These are phyloP conservation scores for Stagonosporopsis chrysanthemi DNA, from an alignment of 2,329 filamentous ascomycete genomes.

Conservation along the genomic window DNA sequence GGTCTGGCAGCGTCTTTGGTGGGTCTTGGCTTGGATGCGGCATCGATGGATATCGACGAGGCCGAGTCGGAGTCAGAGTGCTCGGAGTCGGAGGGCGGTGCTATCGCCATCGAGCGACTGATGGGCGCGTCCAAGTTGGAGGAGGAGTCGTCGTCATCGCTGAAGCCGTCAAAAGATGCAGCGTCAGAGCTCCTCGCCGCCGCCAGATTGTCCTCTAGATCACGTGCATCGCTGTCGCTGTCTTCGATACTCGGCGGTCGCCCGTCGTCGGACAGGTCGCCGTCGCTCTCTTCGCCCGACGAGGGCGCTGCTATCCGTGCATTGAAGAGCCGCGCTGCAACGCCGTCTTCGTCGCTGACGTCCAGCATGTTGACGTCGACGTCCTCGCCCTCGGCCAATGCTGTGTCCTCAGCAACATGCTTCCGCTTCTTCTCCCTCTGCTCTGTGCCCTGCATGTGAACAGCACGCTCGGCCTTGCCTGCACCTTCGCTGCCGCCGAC, in stretches of 20 bases:
- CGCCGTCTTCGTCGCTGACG: conserved; percentile 40
- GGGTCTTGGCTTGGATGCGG: conserved; percentile 19
- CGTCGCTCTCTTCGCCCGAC: conserved; percentile 43
- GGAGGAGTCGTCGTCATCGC: not conserved
- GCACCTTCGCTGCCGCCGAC: conserved; percentile 29
- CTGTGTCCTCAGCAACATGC: not conserved
- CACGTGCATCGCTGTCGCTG: conserved; percentile 32
- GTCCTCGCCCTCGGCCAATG: conserved; percentile 21
- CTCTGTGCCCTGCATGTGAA: conserved; percentile 17
- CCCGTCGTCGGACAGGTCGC: conserved; percentile 36
- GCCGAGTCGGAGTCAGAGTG: conserved; percentile 25
- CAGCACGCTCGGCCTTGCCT: not conserved
- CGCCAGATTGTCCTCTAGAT: conserved; percentile 30
- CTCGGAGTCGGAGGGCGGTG: conserved; percentile 25
- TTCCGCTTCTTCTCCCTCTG: conserved; percentile 31
- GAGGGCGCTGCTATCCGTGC: conserved; percentile 52
- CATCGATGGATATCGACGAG: conserved; percentile 18
- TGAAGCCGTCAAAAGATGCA: conserved; percentile 16
- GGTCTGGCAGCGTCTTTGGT: conserved; percentile 27
- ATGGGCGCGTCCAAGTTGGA: conserved; percentile 8
- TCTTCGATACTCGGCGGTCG: conserved; percentile 44
- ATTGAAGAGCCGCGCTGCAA: conserved; percentile 46
- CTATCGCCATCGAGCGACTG: conserved; percentile 20
- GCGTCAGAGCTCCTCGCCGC: conserved; percentile 23
- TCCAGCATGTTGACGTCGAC: conserved; percentile 31